These are phyloP conservation scores for Recurvomyces mirabilis DNA, from an alignment of 495 filamentous ascomycete genomes.

Conservation along the genomic window DNA sequence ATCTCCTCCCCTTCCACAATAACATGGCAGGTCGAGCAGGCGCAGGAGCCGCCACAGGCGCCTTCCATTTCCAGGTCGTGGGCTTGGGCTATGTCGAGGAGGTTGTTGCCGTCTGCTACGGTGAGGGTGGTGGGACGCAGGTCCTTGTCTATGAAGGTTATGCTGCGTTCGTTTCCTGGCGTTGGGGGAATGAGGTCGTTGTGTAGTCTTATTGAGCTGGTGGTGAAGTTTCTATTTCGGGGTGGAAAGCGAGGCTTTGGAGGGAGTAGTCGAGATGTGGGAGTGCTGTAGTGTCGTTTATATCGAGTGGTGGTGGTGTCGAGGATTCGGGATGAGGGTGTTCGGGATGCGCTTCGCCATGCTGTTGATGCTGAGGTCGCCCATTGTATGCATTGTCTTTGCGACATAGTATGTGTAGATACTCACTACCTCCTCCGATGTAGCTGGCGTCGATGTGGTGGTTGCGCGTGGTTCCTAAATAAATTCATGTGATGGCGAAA, in stretches of 20 bases:
- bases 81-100: constrained; percentile 87
- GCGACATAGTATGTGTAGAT: constrained; percentile 5
- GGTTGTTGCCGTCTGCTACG: constrained; percentile 76
- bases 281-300: neutral
- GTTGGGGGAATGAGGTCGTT: constrained; percentile 75
- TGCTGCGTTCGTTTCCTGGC: constrained; percentile 87
- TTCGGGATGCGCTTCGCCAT: neutral
- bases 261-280: neutral
- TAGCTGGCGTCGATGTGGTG: no score
- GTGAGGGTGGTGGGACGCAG: constrained; percentile 59
- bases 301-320: neutral
- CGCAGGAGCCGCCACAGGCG: constrained; percentile 90
- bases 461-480: no score
- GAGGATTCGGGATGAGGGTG: neutral
- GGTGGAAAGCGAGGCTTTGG: neutral
- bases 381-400: neutral
- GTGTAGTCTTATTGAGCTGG: constrained; percentile 48
- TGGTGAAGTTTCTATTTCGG: constrained; percentile 63
- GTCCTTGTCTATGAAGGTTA: constrained; percentile 96
- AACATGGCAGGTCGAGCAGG: constrained; percentile 95
- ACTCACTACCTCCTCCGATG: no score
- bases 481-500: no score
- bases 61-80: constrained; percentile 98
- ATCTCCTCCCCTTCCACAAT: constrained; percentile 73
- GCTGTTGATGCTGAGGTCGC: neutral